A percentile compares a stretch with the other conserved stretches of the same genome.
These are phyloP conservation scores for Schwanniomyces pseudopolymorphus DNA, from an alignment of 805 yeast species.

Conservation along the genomic window DNA sequence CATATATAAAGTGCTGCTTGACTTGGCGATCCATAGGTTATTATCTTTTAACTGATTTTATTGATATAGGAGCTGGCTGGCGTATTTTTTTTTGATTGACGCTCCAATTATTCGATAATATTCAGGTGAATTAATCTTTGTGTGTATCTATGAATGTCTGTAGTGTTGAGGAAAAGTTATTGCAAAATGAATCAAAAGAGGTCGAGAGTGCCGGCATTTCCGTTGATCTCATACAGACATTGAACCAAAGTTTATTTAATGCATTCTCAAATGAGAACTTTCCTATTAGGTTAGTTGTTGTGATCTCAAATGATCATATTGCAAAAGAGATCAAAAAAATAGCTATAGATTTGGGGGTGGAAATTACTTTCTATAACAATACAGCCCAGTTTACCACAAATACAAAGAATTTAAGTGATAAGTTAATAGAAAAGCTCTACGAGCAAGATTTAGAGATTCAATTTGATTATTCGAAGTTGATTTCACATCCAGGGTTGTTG, in stretches of 20 bases:
- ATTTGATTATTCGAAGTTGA: slow-evolving; percentile 28
- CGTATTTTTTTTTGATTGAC: neutral
- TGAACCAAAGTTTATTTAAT: neutral
- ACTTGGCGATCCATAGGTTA: neutral
- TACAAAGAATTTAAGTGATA: neutral
- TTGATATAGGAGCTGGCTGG: neutral
- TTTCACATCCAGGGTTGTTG: slow-evolving; percentile 58
- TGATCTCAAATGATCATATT: neutral
- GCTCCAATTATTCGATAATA: neutral
- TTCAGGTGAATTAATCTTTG: neutral
- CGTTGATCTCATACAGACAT: neutral
- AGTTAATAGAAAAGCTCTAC: slow-evolving; percentile 10
- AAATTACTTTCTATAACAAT: neutral
- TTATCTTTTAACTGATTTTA: neutral
- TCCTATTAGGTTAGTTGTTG: neutral
- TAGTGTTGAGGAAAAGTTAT: neutral
- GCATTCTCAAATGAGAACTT: neutral
- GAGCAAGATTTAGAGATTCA: slow-evolving; percentile 8
- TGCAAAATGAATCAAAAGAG: neutral
- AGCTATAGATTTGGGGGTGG: neutral
- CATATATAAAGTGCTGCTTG: neutral
- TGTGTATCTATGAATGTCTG: neutral
- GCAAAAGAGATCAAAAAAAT: neutral
- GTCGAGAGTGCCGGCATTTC: neutral
- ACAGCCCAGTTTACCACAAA: neutral